A percentile compares a stretch with the other conserved stretches of the same genome.
Evolutionary conservation across 2,329 filamentous ascomycete species (phyloP).

Genomic region (Claviceps paspali): DNA sequence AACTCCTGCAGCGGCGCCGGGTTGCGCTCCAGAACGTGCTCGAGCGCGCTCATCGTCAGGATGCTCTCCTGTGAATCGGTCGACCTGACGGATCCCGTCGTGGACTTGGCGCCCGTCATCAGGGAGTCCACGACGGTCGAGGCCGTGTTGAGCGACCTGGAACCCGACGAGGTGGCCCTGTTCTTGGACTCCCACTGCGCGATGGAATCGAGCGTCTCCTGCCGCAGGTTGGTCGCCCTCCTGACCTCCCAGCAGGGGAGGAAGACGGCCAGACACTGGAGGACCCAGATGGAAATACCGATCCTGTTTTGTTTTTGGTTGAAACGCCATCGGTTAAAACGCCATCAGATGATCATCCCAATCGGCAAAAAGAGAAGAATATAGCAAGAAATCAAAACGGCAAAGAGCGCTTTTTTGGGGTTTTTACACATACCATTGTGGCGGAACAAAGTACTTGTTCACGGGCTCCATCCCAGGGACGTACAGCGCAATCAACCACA

Average conservation of each 20-base stretch:
- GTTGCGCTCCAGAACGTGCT: constrained; percentile 43
- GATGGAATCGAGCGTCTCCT: constrained; percentile 29
- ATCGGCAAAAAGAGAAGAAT: too few species aligned
- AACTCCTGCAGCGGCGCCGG: constrained; percentile 46
- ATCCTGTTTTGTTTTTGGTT: constrained; percentile 13
- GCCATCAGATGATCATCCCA: too few species aligned
- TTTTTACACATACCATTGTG: constrained; percentile 45
- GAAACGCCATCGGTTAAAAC: too few species aligned
- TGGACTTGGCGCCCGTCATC: constrained; percentile 17
- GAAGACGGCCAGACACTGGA: constrained; percentile 47
- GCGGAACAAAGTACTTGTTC: constrained; percentile 34
- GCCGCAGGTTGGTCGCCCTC: constrained; percentile 22
- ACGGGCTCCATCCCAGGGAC: constrained; percentile 24
- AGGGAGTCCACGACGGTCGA: constrained; percentile 14
- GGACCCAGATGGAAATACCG: constrained; percentile 39
- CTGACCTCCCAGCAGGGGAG: constrained; percentile 45
- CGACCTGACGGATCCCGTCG: constrained; percentile 15
- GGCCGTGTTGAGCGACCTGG: constrained; percentile 9
- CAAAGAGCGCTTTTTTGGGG: constrained; percentile 27
- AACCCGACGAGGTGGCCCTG: constrained; percentile 9
- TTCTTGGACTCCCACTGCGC: constrained; percentile 27
- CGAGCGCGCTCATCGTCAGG: constrained; percentile 45
- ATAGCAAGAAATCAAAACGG: too few species aligned
- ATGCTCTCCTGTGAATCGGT: constrained; percentile 23
- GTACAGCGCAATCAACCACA: constrained; percentile 45